Percentiles rank a stretch among this genome's conserved stretches.
Conservation (phyloP, 2,329 filamentous ascomycete species). For the Ampelomyces quisqualis region DNA sequence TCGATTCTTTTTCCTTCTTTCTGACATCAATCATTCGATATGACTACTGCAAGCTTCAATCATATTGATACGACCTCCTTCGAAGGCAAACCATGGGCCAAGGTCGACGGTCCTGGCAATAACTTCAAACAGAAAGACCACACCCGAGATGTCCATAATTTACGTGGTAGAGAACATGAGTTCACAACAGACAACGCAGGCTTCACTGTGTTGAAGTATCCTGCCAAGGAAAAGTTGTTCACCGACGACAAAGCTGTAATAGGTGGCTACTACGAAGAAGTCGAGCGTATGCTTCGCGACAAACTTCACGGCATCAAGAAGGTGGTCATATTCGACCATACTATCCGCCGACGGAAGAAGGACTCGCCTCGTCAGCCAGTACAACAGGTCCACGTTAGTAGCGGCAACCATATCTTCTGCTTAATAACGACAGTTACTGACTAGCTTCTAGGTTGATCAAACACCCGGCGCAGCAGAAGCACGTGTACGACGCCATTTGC, state of each 20-base stretch:
- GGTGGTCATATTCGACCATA: slow-evolving; percentile 72
- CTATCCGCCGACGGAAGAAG: slow-evolving; percentile 61
- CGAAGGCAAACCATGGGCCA: slow-evolving; percentile 60
- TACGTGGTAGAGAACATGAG: slow-evolving; percentile 53
- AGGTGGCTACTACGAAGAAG: slow-evolving; percentile 61
- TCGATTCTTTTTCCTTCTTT: neutral
- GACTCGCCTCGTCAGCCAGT: slow-evolving; percentile 63
- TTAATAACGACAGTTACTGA: neutral
- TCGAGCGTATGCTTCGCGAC: slow-evolving; percentile 58
- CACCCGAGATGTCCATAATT: slow-evolving; percentile 54
- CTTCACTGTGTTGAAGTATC: slow-evolving; percentile 57
- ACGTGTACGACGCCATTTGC: slow-evolving; percentile 63
- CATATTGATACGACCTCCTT: slow-evolving; percentile 61
- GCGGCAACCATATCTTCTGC: neutral
- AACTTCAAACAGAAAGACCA: slow-evolving; percentile 55
- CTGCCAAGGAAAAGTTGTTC: slow-evolving; percentile 58
- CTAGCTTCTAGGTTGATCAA: slow-evolving; percentile 56
- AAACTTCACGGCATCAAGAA: slow-evolving; percentile 59
- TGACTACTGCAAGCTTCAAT: slow-evolving; percentile 61
- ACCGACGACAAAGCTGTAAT: slow-evolving; percentile 58
- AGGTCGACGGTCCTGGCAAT: slow-evolving; percentile 62
- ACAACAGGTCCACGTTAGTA: slow-evolving; percentile 61
- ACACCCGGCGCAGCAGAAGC: slow-evolving; percentile 62
- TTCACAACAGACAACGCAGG: slow-evolving; percentile 61
- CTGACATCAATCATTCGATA: slow-evolving; percentile 35